A percentile compares a stretch with the other conserved stretches of the same genome.
phyloP scores from a whole-genome alignment of 2,329 filamentous ascomycete species.

The Colletotrichum sp. region DNA sequence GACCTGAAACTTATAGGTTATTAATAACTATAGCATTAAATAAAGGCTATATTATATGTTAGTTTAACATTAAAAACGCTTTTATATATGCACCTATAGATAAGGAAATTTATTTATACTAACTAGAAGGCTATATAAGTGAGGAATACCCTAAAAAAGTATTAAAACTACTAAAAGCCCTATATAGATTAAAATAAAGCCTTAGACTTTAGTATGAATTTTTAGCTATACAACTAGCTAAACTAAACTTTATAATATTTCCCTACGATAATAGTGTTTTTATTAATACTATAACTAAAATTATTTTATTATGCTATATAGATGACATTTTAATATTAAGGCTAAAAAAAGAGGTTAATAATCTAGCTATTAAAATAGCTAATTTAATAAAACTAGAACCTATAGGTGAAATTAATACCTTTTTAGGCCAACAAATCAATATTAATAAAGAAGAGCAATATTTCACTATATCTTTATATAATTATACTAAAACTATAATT shows the following conservation, averaged over 20 bases:
- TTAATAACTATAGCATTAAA: background rate
- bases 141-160: background rate
- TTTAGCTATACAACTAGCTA: background rate
- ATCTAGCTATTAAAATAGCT: no score
- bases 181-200: background rate
- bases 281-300: no score
- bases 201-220: background rate
- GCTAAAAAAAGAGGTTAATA: no score
- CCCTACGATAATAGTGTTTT: no score
- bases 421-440: no score
- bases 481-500: no score
- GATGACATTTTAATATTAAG: no score
- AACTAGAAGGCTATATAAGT: background rate
- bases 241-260: background rate
- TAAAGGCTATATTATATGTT: background rate
- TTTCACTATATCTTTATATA: no score
- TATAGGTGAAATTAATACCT: rapidly evolving
- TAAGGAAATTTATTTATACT: background rate
- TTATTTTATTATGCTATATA: no score
- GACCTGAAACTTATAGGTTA: background rate
- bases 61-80: background rate
- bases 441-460: no score
- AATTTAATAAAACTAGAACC: no score
- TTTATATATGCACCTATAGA: background rate
- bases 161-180: background rate